Evolutionary conservation across 2,329 filamentous ascomycete species (phyloP).

Genomic region (Rhynchosporium agropyri): DNA sequence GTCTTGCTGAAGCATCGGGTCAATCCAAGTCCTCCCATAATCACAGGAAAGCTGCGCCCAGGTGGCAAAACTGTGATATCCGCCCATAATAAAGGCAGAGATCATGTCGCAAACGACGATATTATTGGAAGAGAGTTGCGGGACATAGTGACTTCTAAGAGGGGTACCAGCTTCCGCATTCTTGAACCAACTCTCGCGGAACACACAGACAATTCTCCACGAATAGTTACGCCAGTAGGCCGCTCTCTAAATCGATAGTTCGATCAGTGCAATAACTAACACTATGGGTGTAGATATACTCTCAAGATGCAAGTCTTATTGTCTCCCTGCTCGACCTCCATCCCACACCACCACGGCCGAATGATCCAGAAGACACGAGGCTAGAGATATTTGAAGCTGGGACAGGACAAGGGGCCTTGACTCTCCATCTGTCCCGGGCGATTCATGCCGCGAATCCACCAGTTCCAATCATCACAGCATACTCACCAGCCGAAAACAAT

Average conservation of each 20-base stretch:
- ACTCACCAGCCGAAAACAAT: not conserved
- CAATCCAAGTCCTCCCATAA: conserved; percentile 31
- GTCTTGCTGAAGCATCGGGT: conserved; percentile 37
- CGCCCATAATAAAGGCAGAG: conserved; percentile 3
- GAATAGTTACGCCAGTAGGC: conserved; percentile 74
- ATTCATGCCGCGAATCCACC: conserved; percentile 72
- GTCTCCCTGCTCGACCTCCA: conserved; percentile 77
- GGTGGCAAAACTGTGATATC: conserved; percentile 42
- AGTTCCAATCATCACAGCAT: conserved; percentile 46
- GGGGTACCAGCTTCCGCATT: conserved; percentile 44
- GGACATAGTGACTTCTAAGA: conserved; percentile 30
- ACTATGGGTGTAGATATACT: conserved; percentile 61
- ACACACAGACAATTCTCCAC: conserved; percentile 68
- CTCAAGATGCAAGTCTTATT: conserved; percentile 73
- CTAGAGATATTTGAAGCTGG: conserved; percentile 82
- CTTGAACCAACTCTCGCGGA: conserved; percentile 70
- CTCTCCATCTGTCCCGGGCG: conserved; percentile 73
- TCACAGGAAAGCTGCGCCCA: conserved; percentile 47
- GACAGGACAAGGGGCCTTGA: conserved; percentile 81
- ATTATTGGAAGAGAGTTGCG: conserved; percentile 40
- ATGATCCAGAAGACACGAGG: conserved; percentile 46
- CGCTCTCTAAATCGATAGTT: not conserved
- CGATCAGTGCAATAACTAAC: conserved; percentile 27
- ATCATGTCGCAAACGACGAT: conserved; percentile 45
- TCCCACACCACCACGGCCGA: conserved; percentile 68